Evolutionary conservation across 345 rosid species (phyloP), one percentile per base, ranked within the genome.

Genomic region (Capsella bursapastoris): DNA sequence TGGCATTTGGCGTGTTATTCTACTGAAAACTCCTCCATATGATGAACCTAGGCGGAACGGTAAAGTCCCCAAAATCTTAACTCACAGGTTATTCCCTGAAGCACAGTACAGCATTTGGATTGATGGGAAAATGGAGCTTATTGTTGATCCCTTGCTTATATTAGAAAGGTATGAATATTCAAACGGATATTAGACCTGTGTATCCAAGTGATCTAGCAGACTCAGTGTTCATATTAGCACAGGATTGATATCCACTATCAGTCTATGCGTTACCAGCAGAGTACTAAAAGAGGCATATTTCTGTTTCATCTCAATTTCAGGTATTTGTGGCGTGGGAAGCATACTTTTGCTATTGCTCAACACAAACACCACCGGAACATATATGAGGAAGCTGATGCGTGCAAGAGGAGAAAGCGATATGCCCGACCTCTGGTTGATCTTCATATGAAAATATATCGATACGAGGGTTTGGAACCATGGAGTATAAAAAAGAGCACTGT

Each of bases 31-130:
- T 72, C 91, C 86, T 27, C 98, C 98, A 14, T 96, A 89, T 75
- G 98, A 92, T 76, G 99, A 96, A 69, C 99, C 98, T 37, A 85
- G 98, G 76, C 86, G 98, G 80, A 96, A 96, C 37, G 97, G 99
- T 66, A 92, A 92, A 82, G 96, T 95, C 78, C 97, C 92, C 0
- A 92, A 92, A 79, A 96, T 96, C 76, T 80, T 96, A 86, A 92
- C 99, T 67, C 99, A 92, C 82, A 88, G 99, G 84, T 79, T 96
- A 74, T 92, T 92, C 82, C 99, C 97, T 76, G 79, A 89, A 79
- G 88, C 97, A 8, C 95, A 82, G 49, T 92, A 90, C 88, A 96
- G 93, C 84, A 96, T 96, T 64, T 96, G 99, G 99, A 90, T 96
- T 72, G 98, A 96, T 84, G 98, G 94, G 61, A 92, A 96, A 79